These are phyloP conservation scores for Tuber magnatum DNA, from an alignment of 495 filamentous ascomycete species.

Conservation along the genomic window DNA sequence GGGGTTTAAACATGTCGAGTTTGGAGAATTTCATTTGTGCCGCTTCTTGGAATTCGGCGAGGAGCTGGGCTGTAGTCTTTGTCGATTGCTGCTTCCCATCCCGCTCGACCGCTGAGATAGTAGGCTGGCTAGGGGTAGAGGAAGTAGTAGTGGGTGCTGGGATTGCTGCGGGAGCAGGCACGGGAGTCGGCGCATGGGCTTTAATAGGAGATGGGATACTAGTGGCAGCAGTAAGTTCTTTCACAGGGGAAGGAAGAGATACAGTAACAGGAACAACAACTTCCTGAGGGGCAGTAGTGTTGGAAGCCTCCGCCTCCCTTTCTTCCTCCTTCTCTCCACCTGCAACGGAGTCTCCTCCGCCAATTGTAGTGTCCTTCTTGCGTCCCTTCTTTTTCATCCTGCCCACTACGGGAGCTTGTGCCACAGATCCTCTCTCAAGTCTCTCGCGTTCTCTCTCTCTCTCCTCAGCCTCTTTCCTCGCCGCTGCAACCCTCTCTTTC, in stretches of 20 bases:
- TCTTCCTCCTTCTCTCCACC: constrained; percentile 23
- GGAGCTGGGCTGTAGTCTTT: constrained; percentile 45
- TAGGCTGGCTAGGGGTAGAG: not conserved
- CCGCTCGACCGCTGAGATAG: not conserved
- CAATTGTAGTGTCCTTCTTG: constrained; percentile 42
- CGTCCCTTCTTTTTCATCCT: constrained; percentile 39
- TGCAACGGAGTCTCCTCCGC: not conserved
- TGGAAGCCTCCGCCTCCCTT: not conserved
- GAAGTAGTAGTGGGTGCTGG: not conserved
- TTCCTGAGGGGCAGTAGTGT: not conserved
- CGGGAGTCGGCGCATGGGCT: not conserved
- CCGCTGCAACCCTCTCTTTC: constrained; percentile 71
- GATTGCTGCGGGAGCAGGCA: not conserved
- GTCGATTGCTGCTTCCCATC: constrained; percentile 19
- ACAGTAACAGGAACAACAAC: constrained; percentile 1
- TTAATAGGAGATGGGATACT: constrained; percentile 6
- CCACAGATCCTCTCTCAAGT: constrained; percentile 22
- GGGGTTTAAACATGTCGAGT: constrained; percentile 53
- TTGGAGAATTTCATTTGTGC: constrained; percentile 47
- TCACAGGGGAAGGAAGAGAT: constrained; percentile 8
- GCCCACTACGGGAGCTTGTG: constrained; percentile 35
- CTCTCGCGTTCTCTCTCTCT: constrained; percentile 23
- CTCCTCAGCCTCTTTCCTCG: constrained; percentile 42
- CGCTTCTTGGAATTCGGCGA: constrained; percentile 49
- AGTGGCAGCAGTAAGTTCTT: not conserved